Conservation (phyloP, 306 rosid genomes). For the Vachellia pachyceras region DNA sequence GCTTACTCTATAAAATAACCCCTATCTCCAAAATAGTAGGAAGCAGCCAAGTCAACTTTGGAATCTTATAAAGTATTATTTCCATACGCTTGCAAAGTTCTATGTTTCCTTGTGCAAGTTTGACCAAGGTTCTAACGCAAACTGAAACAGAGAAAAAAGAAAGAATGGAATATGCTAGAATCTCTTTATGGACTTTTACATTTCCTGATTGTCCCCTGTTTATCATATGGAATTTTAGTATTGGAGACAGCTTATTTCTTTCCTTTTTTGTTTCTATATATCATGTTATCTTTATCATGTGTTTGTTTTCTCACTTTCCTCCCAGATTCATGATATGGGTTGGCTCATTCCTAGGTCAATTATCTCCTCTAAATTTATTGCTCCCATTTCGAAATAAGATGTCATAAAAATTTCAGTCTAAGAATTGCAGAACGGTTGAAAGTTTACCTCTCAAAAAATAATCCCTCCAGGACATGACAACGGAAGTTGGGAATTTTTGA, state of each 20-base stretch:
- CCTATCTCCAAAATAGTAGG: too few relatives aligned
- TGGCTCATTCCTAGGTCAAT: neutral
- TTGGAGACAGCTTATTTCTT: neutral
- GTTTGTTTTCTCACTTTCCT: neutral
- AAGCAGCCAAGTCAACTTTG: too few relatives aligned
- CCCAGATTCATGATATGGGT: neutral
- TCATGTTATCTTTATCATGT: neutral
- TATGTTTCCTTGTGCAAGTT: too few relatives aligned
- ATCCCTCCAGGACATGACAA: constrained; percentile 89
- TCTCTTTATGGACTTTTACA: neutral
- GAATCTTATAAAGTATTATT: too few relatives aligned
- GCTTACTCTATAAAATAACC: too few relatives aligned
- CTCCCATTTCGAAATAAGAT: neutral
- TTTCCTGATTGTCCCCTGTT: neutral
- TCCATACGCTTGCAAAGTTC: too few relatives aligned
- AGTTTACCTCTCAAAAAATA: constrained; percentile 79
- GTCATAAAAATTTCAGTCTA: neutral
- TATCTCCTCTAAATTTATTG: neutral
- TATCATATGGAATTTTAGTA: neutral
- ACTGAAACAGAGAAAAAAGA: constrained; percentile 27
- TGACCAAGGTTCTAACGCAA: too few relatives aligned
- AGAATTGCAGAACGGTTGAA: constrained; percentile 4
- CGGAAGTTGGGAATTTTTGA: constrained; percentile 63
- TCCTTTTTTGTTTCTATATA: neutral
- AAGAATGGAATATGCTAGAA: constrained; percentile 2